A percentile compares a stretch with the other conserved stretches of the same genome.
phyloP scores from a whole-genome alignment of 495 filamentous ascomycete genomes.

The Trichoderma virens region DNA sequence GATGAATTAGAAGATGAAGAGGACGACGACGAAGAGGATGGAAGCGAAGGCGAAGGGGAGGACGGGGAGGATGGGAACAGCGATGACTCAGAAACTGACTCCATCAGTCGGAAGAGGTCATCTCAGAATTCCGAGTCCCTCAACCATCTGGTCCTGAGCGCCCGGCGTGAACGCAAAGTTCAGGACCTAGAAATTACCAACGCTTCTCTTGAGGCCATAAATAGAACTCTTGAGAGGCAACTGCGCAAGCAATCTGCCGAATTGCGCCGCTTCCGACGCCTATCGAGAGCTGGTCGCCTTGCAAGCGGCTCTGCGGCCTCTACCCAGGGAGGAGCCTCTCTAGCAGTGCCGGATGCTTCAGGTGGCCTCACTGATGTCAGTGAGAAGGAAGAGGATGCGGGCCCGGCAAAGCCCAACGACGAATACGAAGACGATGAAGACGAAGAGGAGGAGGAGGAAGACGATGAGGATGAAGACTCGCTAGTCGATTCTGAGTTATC shows the following conservation, averaged over 20 bases:
- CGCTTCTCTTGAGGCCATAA: conserved; percentile 92
- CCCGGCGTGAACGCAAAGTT: conserved; percentile 87
- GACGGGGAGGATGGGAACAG: conserved; percentile 18
- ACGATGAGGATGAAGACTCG: conserved; percentile 23
- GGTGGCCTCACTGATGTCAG: conserved; percentile 41
- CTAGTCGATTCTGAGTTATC: conserved; percentile 29
- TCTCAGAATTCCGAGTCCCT: conserved; percentile 41
- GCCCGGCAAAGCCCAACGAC: not conserved
- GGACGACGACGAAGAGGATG: conserved; percentile 16
- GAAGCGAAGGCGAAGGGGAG: conserved; percentile 32
- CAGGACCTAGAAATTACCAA: conserved; percentile 98
- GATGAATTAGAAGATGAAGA: conserved; percentile 37
- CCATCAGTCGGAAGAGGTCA: conserved; percentile 37
- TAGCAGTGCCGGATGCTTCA: not conserved
- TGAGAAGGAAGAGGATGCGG: conserved; percentile 37
- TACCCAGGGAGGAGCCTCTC: conserved; percentile 8
- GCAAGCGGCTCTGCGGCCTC: conserved; percentile 32
- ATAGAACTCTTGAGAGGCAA: conserved; percentile 82
- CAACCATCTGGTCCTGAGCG: conserved; percentile 69
- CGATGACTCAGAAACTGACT: conserved; percentile 18
- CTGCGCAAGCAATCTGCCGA: conserved; percentile 87
- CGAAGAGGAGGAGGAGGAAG: conserved; percentile 18
- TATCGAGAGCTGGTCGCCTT: conserved; percentile 69
- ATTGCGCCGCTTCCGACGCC: conserved; percentile 70
- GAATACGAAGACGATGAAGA: not conserved